Base-by-base conservation (phyloP, 1,139 yeast species). In the Meyerozyma sp. region DNA sequence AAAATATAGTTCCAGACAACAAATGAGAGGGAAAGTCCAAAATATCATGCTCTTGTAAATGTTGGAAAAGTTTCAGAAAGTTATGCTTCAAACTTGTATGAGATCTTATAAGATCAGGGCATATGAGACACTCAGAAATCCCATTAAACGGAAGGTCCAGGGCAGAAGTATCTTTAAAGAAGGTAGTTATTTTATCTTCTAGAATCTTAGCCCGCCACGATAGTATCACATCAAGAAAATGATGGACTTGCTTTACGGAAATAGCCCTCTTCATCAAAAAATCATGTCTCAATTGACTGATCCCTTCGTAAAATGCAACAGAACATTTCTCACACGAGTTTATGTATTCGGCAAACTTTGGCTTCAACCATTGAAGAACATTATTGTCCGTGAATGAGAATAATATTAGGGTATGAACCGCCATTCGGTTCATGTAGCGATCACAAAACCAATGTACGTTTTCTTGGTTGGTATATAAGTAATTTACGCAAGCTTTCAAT, bases 391-490 rank as follows among this genome's bases (percentile, higher is more conserved):
- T 75, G 52, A 82, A 80, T 8, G 87, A 80, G 55, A 82, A 82
- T 44, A 82, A 65, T 16, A 84, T 76, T 44, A 84, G 58, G 7
- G 75, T 62, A 56, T 82, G 82, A 21, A 74, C 66, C 9, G 82
- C 66, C 21, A 79, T 67, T 5, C 77, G 75, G 41, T 62, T 66
- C 54, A 77, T 64, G 32, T 60, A 57, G 10, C 65, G 64, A 56
- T 81, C 77, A 60, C 90, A 83, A 56, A 80, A 82, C 58, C 81
- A 63, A 51, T 84, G 89, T 21, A 11, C 26, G 16, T 34, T 23
- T 7, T 11, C 11, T 21, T 18, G 16, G 40, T 41, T 32, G 11
- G 27, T n/a, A 13, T 32, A 21, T 5, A 41, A 20, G 28, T 41
- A 41, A 9, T 20, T n/a, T 10, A 41, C 38, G 25, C 40, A 38